Percentiles rank a stretch among this genome's conserved stretches.
These are phyloP conservation scores for Lentinus polychrous DNA, from an alignment of 1,284 basidiomycete species.

Conservation along the genomic window DNA sequence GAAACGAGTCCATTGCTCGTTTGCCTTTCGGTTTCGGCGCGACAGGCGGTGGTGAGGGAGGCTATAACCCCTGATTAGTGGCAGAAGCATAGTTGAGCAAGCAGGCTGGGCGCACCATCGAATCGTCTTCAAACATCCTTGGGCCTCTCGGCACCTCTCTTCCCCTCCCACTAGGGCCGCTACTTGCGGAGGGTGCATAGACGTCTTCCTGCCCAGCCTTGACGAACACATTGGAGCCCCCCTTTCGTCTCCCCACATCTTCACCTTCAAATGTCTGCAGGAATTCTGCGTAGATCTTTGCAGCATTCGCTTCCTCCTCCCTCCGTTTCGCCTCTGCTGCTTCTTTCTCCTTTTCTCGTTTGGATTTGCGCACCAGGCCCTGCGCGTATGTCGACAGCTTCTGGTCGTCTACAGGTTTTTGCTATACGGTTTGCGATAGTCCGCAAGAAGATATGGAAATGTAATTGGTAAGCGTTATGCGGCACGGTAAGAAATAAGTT, in stretches of 20 bases:
- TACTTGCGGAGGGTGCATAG: slow-evolving; percentile 39
- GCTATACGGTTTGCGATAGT: slow-evolving; percentile 43
- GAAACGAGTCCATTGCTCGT: slow-evolving; percentile 87
- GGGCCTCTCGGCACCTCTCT: slow-evolving; percentile 21
- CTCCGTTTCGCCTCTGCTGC: slow-evolving; percentile 81
- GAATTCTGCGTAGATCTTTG: slow-evolving; percentile 80
- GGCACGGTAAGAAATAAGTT: slow-evolving; percentile 36
- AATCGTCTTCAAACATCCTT: slow-evolving; percentile 27
- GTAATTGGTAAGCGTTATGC: too few relatives aligned
- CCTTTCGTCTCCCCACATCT: slow-evolving; percentile 41
- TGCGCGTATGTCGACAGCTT: slow-evolving; percentile 73
- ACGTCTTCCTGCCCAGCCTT: slow-evolving; percentile 53
- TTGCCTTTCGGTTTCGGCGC: slow-evolving; percentile 77
- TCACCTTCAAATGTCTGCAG: slow-evolving; percentile 81
- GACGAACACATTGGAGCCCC: slow-evolving; percentile 61
- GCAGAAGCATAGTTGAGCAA: background rate
- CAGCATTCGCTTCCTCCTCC: slow-evolving; percentile 76
- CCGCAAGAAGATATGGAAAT: slow-evolving; percentile 49
- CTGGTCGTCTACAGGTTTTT: slow-evolving; percentile 71
- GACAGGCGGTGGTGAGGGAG: slow-evolving; percentile 43
- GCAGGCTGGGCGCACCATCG: slow-evolving; percentile 18
- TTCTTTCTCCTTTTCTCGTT: slow-evolving; percentile 83
- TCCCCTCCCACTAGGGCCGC: slow-evolving; percentile 16
- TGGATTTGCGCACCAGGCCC: slow-evolving; percentile 69
- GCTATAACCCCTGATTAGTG: slow-evolving; percentile 27